Evolutionary conservation across 176 grass and related monocot genomes (phyloP), one percentile per base, ranked within the genome.

Genomic region (Zea luxurians): DNA sequence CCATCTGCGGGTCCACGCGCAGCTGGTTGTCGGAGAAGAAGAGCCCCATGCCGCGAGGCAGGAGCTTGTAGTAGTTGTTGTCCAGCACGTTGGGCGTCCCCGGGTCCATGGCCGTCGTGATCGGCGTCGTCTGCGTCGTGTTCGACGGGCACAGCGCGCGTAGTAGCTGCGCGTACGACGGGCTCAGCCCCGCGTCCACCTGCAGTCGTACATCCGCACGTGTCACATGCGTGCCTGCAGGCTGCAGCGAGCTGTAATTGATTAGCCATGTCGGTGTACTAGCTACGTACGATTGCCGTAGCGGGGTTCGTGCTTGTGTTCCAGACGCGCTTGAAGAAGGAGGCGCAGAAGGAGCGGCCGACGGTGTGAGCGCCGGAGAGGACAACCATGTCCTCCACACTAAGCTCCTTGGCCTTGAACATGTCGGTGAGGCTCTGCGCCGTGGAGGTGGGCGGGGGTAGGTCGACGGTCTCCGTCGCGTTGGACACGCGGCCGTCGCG

Each of bases 31-130:
- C 87, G 49, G 87, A 89, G 73, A 85, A 78, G 78, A 86, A 76
- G 61, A 89, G 83, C 17, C 87, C 78, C 76, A 80, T 77, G 43
- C 15, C 5, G 0, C 61, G 78, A 20, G 78, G 87, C 73, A 89
- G 73, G 20, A 85, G 78, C 67, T 71, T 85, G 87, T 89, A 89
- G 83, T 89, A 89, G 83, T 78, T 82, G 78, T 86, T 89, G 87
- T 89, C 87, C 50, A 89, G 78, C 54, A 74, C 79, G 60, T 64
- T 4, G 16, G 87, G 83, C 45, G 87, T 63, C 8, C 76, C 63
- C 8, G 76, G 80, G 76, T 88, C 87, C 61, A 85, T 70, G 2
- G 73, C 18, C 73, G 74, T 53, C 41, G 86, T 79, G 34, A 80
- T 86, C 0, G 70, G 53, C 13, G 86, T 85, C 18, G 64, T 10